Evolutionary conservation across 352 stramenopile genomes (phyloP), one percentile per base, ranked within the genome.

Genomic region (Globisporangium spinosum): DNA sequence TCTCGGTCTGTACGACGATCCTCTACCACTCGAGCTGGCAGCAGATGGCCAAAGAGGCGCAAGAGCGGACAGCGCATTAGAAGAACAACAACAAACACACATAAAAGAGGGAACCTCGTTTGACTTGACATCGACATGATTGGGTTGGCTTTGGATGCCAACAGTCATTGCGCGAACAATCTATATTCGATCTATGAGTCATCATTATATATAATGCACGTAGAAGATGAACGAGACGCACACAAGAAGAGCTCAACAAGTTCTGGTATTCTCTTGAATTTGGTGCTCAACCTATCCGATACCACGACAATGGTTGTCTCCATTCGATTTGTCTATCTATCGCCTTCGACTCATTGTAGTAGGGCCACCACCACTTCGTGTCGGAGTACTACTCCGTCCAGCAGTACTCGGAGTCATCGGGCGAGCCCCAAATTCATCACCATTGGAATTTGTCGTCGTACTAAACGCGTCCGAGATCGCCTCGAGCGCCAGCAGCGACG

Each of bases 391-490:
- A 43, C 35, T 43, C 35, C 53, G 27, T 58, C 25, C 53, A 58
- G 4, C 34, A 17, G 25, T 58, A 23, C 25, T 35, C 53, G 22
- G 25, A 23, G 53, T 27, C 13, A 23, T 40, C 53, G 53, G 15
- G 13, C 34, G 25, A 20, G 17, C 13, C 1, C 53, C 53, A 23
- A 20, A 38, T 15, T 58, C 53, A 38, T 35, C 34, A 2, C 35
- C 13, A 43, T 3, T 43, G 1, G 35, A 43, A 43, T 35, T 35
- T 35, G 32, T 35, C 6, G 35, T 43, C 35, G 35, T 43, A 17
- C 10, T 43, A 15, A 43, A 89, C 15, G 83, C 83, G 40, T 89
- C 83, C 29, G 83, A 91, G 43, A 91, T 90, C 4, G 83, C 83
- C 35, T 91, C 81, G 22, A 91, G 70, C 12, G 83, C 83, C 27